Evolutionary conservation across 78 protist genomes (phyloP), one percentile per base, ranked within the genome.

Genomic region (Pirum gemmata): DNA sequence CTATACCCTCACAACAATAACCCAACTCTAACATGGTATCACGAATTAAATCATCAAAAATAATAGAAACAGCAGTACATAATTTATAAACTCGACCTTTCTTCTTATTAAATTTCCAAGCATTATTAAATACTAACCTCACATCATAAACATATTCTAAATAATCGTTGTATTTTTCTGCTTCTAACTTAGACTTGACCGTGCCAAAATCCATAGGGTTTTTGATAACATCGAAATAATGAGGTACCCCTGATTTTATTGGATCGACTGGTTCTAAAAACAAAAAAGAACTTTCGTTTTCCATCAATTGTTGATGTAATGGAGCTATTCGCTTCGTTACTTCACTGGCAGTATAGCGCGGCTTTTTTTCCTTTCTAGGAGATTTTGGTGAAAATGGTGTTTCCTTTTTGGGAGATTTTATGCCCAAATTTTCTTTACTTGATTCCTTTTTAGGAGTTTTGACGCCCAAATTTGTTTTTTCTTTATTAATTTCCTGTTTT

Each of bases 141-240:
- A 89, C 78, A 40, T 89, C 91, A 31, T 51, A 34, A 41, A 73
- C 31, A 0, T 35, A 84, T 21, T 29, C 26, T n/a, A 51, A 5
- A 26, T 51, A 41, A 33, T 41, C 79, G 0, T 18, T 25, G 73
- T 84, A 84, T n/a, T 18, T 39, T 33, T 34, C 73, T 72, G 67
- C 73, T 27, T 61, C 75, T 26, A 84, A 72, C 27, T 84, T 84
- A 29, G 73, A 39, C 83, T 84, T 29, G 79, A 84, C 73, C n/a
- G 87, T 84, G 13, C 86, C 84, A 0, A 92, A 67, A 78, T 92
- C 94, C 94, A 92, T 92, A 21, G 94, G 94, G 5, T 87, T 40
- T 84, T 90, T 61, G 89, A 92, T 40, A 21, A 92, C 21, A 61
- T 67, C 33, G 21, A 78, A 89, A 35, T 92, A 92, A 51, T 40